Base-by-base conservation (phyloP, 108 stramenopile genomes). In the Aureococcus anophagefferens region DNA sequence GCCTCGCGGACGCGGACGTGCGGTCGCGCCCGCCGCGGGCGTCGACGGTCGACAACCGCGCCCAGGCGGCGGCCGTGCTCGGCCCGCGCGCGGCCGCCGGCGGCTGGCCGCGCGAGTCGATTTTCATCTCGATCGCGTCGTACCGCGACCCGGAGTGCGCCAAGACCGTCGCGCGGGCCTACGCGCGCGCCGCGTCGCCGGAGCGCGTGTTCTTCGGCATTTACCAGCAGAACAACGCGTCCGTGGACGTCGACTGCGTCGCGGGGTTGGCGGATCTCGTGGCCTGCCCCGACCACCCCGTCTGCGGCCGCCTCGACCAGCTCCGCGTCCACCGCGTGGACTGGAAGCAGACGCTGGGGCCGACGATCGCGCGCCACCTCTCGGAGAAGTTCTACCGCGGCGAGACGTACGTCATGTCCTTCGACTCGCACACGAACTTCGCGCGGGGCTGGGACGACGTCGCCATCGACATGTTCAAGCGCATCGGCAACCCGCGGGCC, bases 391-490 rank as follows among this genome's bases (percentile, higher is more conserved):
- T 77, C 30, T 78, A 78, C 30, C 68, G 77, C 15, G 74, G 74
- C 17, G 68, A 78, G 59, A 36, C 33, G 4, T 78, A 62, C 32
- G 74, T 73, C 0, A 32, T 78, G 46, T 73, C 74, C 33, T 21
- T 78, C 28, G 77, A 78, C 62, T 73, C 77, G 29, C 77, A 78
- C 66, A 73, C 66, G 66, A 35, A 37, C 30, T 78, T 78, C 40
- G 77, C 64, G 29, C 33, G 30, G 0, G 72, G 46, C 68, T 78
- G 77, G 77, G 77, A 78, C 63, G 72, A 44, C n/a, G 45, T 44
- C 40, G 62, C 74, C 46, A 72, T 75, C 34, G 30, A 74, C 30
- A 73, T 74, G 68, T 78, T 63, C 13, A 18, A 36, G 35, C n/a
- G 34, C 35, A 78, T 73, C 5, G 29, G 46, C 5, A 78, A 78